Evolutionary conservation across 352 stramenopile genomes (phyloP).

Genomic region (Pythium monospermum): DNA sequence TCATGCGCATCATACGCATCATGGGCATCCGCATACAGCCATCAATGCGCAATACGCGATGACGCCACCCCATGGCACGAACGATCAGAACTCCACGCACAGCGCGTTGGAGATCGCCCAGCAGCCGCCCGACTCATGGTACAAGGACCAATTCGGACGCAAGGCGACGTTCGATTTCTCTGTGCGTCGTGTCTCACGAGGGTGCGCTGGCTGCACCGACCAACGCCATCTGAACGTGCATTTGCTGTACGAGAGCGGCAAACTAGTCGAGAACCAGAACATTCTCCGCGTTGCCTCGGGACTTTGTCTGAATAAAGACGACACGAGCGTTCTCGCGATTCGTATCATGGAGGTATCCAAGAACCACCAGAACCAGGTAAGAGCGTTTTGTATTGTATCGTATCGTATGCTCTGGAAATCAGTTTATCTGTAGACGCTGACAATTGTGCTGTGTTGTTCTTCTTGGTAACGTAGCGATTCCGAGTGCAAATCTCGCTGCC

Average conservation of each 20-base stretch:
- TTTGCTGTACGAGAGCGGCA: conserved; percentile 72
- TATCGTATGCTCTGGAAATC: background rate
- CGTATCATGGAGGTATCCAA: conserved; percentile 81
- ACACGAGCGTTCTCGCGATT: conserved; percentile 44
- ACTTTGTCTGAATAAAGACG: conserved; percentile 53
- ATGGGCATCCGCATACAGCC: too few relatives aligned
- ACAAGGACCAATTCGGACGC: conserved; percentile 76
- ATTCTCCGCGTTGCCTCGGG: conserved; percentile 57
- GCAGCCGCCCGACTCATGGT: conserved; percentile 63
- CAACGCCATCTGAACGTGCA: conserved; percentile 54
- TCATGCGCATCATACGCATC: conserved; percentile 5
- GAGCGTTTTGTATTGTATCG: background rate
- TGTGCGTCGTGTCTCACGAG: conserved; percentile 25
- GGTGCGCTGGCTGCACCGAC: conserved; percentile 41
- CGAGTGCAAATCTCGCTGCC: conserved; percentile 51
- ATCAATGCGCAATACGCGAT: conserved; percentile 6
- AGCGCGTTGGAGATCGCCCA: conserved; percentile 42
- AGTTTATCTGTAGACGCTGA: too few relatives aligned
- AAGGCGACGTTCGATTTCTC: conserved; percentile 65
- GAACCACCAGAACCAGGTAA: conserved; percentile 81
- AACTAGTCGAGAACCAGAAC: conserved; percentile 71
- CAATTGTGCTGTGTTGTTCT: too few relatives aligned
- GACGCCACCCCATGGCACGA: background rate
- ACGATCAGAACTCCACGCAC: conserved; percentile 13
- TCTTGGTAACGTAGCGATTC: conserved; percentile 35